Evolutionary conservation across 208 protist genomes (phyloP), one percentile per base, ranked within the genome.

Genomic region (Trypanosoma theileri): DNA sequence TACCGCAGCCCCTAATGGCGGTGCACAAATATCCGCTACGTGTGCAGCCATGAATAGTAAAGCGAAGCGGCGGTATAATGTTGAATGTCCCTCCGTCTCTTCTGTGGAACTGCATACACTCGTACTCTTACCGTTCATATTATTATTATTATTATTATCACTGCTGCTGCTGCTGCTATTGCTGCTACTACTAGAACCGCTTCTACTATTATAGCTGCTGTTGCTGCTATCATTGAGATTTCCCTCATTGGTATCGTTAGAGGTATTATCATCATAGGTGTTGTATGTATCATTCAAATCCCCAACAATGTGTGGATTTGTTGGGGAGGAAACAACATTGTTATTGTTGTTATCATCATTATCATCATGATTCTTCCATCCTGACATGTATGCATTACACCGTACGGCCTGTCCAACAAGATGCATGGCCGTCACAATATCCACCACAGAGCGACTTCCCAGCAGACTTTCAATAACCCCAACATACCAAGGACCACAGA

Each of bases 1-100:
- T 11, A 79, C 69, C 3, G 66, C 62, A 19, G 75, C 66, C 17
- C 67, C 67, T 42, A 77, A 21, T 12, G 81, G 55, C 17, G 86
- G 83, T 0, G 81, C 81, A 66, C 86, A 92, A 22, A 93, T 59
- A 55, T 96, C 91, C 0, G 88, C 84, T 13, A 94, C 56, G 73
- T 96, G 91, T 12, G 91, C 88, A 13, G 91, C 69, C 80, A 94
- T 91, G 62, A 68, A 86, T 9, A 70, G 22, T 48, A 92, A 52
- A 0, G 66, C 51, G 42, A 94, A 86, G 52, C 71, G 77, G 16
- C 83, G 82, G n/a, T 73, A 52, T 14, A 59, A 19, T 21, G 45
- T 59, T 64, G 41, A 7, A 16, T 57, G 41, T n/a, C 3, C 51
- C 35, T 13, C 51, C 22, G 28, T 50, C 17, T 68, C 57, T 40